Evolutionary conservation across 2,329 filamentous ascomycete genomes (phyloP).

Genomic region (Nectriaceae sp.): DNA sequence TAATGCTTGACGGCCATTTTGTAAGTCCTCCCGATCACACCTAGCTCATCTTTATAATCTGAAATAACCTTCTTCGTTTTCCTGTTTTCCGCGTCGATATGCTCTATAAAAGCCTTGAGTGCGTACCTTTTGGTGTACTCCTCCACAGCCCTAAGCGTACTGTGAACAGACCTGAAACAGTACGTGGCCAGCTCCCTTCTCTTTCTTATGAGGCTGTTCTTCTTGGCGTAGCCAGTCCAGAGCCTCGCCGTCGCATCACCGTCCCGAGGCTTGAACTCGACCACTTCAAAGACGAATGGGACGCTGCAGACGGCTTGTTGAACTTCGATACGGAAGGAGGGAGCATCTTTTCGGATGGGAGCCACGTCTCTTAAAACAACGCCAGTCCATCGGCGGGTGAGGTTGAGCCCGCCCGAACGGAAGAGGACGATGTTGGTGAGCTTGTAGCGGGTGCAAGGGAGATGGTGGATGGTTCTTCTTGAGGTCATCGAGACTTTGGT

Average conservation of each 20-base stretch:
- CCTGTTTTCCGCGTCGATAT: conserved; percentile 23
- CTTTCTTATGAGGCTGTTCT: conserved; percentile 26
- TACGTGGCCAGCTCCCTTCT: conserved; percentile 39
- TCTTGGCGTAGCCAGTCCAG: conserved; percentile 37
- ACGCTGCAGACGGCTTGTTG: conserved; percentile 37
- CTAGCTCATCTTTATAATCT: neutral
- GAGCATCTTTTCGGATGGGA: conserved; percentile 10
- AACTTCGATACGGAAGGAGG: conserved; percentile 40
- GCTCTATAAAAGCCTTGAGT: conserved; percentile 22
- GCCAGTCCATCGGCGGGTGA: conserved; percentile 47
- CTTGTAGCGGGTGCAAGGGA: conserved; percentile 46
- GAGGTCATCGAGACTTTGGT: conserved; percentile 38
- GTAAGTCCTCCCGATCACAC: conserved; percentile 25
- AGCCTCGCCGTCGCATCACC: conserved; percentile 42
- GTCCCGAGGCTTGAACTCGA: conserved; percentile 39
- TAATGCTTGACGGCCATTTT: conserved; percentile 21
- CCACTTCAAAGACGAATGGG: conserved; percentile 42
- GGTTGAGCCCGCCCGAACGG: conserved; percentile 44
- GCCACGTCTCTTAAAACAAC: conserved; percentile 42
- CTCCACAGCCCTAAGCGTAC: conserved; percentile 35
- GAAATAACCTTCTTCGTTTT: neutral
- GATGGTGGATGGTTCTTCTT: conserved; percentile 48
- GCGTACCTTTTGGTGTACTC: conserved; percentile 37
- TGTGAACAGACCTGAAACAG: conserved; percentile 41
- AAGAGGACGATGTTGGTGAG: conserved; percentile 43